Evolutionary conservation across 805 yeast genomes (phyloP).

Genomic region (Hermanozyma aechmeae): DNA sequence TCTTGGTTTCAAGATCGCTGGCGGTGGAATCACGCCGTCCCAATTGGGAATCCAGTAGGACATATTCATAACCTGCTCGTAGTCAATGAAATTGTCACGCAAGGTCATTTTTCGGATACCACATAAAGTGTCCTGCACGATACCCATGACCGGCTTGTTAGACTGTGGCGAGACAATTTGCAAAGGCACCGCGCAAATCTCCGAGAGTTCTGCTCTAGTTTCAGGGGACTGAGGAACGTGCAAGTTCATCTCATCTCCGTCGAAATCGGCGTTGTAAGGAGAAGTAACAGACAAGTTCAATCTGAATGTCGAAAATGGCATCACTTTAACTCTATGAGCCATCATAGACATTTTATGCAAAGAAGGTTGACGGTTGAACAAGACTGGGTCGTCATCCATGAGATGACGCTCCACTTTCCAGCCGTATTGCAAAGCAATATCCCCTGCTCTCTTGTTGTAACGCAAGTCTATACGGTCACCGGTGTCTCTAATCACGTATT

Average conservation of each 20-base stretch:
- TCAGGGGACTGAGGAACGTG: conserved; percentile 99
- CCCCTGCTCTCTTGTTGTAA: conserved; percentile 97
- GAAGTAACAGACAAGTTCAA: conserved; percentile 94
- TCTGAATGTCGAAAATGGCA: conserved; percentile 98
- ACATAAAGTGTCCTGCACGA: conserved; percentile 97
- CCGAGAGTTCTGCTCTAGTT: conserved; percentile 91
- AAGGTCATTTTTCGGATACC: conserved; percentile 94
- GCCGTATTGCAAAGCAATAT: conserved; percentile 93
- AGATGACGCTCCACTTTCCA: conserved; percentile 99
- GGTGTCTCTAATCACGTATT: conserved; percentile 93
- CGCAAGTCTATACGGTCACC: conserved; percentile 98
- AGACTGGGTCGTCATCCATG: conserved; percentile 95
- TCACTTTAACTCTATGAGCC: conserved; percentile 97
- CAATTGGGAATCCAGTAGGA: conserved; percentile 97
- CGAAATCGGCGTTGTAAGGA: conserved; percentile 99
- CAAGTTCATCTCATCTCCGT: conserved; percentile 99
- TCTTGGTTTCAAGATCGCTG: conserved; percentile 88
- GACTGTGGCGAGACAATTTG: conserved; percentile 98
- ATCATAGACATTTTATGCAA: conserved; percentile 99
- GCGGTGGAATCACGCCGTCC: conserved; percentile 97
- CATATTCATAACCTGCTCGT: conserved; percentile 93
- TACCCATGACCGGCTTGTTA: conserved; percentile 99
- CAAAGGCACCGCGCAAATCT: conserved; percentile 92
- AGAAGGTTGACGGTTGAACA: conserved; percentile 98
- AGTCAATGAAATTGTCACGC: conserved; percentile 81